Evolutionary conservation across 2,329 filamentous ascomycete species (phyloP).

Genomic region (Neonectria neomacrospora): DNA sequence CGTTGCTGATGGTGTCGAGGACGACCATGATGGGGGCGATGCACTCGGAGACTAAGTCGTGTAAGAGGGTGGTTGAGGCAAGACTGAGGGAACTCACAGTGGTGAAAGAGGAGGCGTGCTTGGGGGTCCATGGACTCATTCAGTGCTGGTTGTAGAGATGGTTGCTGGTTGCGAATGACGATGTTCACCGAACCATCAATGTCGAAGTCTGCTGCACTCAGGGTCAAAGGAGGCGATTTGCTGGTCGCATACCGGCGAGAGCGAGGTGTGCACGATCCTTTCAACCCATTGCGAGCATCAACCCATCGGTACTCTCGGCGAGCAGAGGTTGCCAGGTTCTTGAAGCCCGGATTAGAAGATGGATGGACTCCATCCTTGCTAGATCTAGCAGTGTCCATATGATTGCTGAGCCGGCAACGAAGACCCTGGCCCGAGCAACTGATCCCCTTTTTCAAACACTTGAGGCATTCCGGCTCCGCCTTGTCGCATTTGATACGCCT

Average conservation of each 20-base stretch:
- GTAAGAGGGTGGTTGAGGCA: background rate
- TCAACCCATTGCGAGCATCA: constrained; percentile 18
- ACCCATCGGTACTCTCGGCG: constrained; percentile 32
- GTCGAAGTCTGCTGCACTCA: background rate
- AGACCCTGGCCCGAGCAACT: constrained; percentile 52
- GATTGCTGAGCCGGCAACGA: constrained; percentile 51
- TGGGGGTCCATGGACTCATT: constrained; percentile 42
- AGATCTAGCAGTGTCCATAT: constrained; percentile 35
- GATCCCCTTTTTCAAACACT: constrained; percentile 53
- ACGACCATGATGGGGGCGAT: constrained; percentile 55
- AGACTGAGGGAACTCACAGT: constrained; percentile 42
- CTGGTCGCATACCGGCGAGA: background rate
- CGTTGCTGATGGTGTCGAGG: constrained; percentile 49
- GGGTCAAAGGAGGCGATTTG: background rate
- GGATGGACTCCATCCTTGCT: background rate
- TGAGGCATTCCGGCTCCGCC: constrained; percentile 51
- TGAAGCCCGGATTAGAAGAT: background rate
- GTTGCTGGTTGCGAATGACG: background rate
- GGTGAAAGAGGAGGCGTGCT: constrained; percentile 49
- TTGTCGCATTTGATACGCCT: constrained; percentile 55
- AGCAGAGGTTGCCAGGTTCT: too few relatives aligned
- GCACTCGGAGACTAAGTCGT: constrained; percentile 46
- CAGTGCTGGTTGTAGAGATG: constrained; percentile 38
- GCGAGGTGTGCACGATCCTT: background rate
- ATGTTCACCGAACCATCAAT: background rate